These are phyloP conservation scores for Penicillium cinerascens DNA, from an alignment of 495 filamentous ascomycete genomes.

Conservation along the genomic window DNA sequence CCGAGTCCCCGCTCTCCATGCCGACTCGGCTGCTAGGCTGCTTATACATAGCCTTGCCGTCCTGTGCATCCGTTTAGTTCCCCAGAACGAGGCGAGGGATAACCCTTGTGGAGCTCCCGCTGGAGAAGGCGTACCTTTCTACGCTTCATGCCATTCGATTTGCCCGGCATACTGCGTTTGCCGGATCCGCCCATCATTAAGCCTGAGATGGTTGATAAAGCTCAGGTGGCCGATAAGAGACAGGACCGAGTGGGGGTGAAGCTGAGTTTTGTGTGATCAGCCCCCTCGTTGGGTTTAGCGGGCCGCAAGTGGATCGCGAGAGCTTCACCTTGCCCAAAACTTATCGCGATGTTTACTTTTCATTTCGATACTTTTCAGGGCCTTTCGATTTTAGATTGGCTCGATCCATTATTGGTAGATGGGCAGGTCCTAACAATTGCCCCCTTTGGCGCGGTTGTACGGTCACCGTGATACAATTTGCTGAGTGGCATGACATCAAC, in stretches of 20 bases:
- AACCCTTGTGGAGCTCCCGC: neutral
- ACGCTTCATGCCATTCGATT: slow-evolving; percentile 29
- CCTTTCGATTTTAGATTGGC: neutral
- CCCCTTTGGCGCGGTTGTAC: neutral
- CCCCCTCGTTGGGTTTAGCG: slow-evolving; percentile 15
- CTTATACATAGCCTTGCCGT: slow-evolving; percentile 29
- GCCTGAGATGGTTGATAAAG: neutral
- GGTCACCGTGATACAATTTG: neutral
- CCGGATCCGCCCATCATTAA: slow-evolving; percentile 22
- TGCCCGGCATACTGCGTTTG: slow-evolving; percentile 34
- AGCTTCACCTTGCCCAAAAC: neutral
- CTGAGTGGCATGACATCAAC: slow-evolving; percentile 39
- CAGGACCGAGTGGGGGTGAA: slow-evolving; percentile 5
- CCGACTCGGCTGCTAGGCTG: slow-evolving; percentile 18
- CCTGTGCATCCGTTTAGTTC: slow-evolving; percentile 24
- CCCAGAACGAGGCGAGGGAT: neutral
- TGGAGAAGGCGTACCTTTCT: slow-evolving; percentile 32
- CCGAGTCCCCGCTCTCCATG: slow-evolving; percentile 73
- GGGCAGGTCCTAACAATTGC: neutral
- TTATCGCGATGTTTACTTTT: slow-evolving; percentile 1
- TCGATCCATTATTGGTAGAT: neutral
- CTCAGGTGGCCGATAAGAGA: slow-evolving; percentile 1
- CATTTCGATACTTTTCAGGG: neutral
- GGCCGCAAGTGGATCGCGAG: slow-evolving; percentile 6
- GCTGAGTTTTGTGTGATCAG: slow-evolving; percentile 18